Base-by-base conservation (phyloP, 2,329 filamentous ascomycete genomes). In the Coniochaeta sp. region DNA sequence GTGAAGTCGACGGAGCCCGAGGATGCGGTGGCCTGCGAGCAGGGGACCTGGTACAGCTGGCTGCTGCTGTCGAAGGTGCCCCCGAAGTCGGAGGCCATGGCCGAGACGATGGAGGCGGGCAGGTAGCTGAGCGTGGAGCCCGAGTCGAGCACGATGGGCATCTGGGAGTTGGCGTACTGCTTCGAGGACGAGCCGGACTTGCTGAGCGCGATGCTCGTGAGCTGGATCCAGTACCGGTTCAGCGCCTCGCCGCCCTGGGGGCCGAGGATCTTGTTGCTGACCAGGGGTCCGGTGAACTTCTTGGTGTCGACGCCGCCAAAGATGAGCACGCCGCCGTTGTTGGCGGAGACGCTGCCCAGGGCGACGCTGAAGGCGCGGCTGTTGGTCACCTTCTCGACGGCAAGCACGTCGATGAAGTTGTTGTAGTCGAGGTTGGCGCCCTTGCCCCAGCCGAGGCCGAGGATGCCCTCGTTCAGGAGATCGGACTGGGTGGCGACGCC, bases 401-500 rank as follows among this genome's bases (percentile, higher is more conserved):
- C 70, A 44, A 84, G 72, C 67, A 81, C 73, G 69, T 83, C 81
- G 63, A 84, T 65, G 60, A 84, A 77, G 68, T 81, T 83, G 62
- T 70, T 74, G 66, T 84, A 83, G 9, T 63, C 66, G 2, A 76
- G 79, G 28, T 77, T 81, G 58, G 75, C 64, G 38, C 77, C 78
- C 14, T 73, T 55, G 3, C 84, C 78, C 69, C 90, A 90, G 26
- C 90, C 90, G 60, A 95, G 87, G 24, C 91, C 91, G 22, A 96
- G 73, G 55, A 95, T 90, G 40, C 81, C 81, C 0, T 79, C 74
- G 61, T 80, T 81, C 62, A 81, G 76, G 62, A 81, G 75, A 16
- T 70, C 62, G 6, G 76, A 77, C 14, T 69, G 66, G 42, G 79
- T 81, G n/a, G 86, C 87, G 40, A 89, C 81, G 62, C 87, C 87